phyloP scores from a whole-genome alignment of 192 early-diverging fungal genomes.

The Geranomyces variabilis region DNA sequence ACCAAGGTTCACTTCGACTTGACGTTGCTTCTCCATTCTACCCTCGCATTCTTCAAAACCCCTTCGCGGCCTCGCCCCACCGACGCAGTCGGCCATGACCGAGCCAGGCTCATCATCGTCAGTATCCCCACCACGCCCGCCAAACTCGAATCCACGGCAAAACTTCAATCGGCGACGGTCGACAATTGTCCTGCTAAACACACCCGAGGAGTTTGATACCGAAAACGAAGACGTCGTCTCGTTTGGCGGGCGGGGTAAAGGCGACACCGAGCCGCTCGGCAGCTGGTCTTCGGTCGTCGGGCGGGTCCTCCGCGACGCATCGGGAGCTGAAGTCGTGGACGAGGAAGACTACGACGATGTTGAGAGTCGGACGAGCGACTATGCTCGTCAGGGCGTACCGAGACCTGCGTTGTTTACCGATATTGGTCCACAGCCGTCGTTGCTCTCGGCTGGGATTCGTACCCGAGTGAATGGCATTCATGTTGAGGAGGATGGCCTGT shows the following conservation, averaged over 20 bases:
- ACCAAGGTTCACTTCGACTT: too few species aligned
- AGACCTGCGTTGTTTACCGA: background rate
- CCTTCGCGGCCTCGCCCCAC: too few species aligned
- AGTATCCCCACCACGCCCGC: background rate
- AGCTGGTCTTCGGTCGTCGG: conserved; percentile 31
- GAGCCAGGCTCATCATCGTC: too few species aligned
- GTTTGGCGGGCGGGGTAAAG: conserved; percentile 26
- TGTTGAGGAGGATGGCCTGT: background rate
- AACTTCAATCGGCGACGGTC: conserved; percentile 6
- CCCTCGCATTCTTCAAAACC: too few species aligned
- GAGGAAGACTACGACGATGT: background rate
- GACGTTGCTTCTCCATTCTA: too few species aligned
- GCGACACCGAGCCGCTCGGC: background rate
- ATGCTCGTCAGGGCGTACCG: background rate
- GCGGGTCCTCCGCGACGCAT: conserved; percentile 8
- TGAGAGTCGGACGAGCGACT: background rate
- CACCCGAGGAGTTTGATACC: conserved; percentile 24
- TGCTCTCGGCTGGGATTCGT: background rate
- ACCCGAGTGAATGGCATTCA: background rate
- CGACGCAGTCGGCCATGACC: too few species aligned
- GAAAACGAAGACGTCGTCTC: conserved; percentile 8
- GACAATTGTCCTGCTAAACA: conserved; percentile 17
- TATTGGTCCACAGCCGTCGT: background rate
- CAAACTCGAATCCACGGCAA: conserved; percentile 7
- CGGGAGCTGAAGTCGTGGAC: background rate